Conservation (phyloP, 495 filamentous ascomycete species). For the Bathelium albidoporum region DNA sequence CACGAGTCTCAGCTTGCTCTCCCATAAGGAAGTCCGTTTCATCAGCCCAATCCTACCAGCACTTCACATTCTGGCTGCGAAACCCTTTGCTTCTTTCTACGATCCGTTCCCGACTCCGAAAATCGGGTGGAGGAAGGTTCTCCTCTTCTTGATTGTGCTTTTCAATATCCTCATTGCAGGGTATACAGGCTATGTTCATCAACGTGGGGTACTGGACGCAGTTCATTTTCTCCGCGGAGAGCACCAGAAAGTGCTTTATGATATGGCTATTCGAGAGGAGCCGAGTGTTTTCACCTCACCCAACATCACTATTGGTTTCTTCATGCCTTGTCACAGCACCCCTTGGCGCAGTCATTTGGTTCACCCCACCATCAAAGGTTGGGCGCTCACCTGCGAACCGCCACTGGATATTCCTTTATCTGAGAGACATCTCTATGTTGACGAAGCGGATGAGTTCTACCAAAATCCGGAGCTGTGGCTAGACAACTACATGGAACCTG, state of each 20-base stretch:
- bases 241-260: constrained; percentile 39
- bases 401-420: constrained; percentile 55
- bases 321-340: constrained; percentile 96
- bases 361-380: constrained; percentile 61
- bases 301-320: constrained; percentile 64
- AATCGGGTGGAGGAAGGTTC: constrained; percentile 36
- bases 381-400: constrained; percentile 87
- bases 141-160: constrained; percentile 48
- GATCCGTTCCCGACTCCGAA: constrained; percentile 14
- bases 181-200: constrained; percentile 69
- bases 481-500: constrained; percentile 35
- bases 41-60: constrained; percentile 86
- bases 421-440: constrained; percentile 54
- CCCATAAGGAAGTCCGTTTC: constrained; percentile 97
- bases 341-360: constrained; percentile 90
- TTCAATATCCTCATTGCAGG: constrained; percentile 60
- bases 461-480: constrained; percentile 54
- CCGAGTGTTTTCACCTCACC: background rate
- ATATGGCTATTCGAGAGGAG: background rate
- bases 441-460: constrained; percentile 91
- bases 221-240: constrained; percentile 62
- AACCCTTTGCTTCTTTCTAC: constrained; percentile 57
- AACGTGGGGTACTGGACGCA: constrained; percentile 63
- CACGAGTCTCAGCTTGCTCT: constrained; percentile 56
- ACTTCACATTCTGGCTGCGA: constrained; percentile 69